Percentiles rank a stretch among this genome's conserved stretches.
phyloP scores from a whole-genome alignment of 495 filamentous ascomycete genomes.

The Talaromyces nanjingensis region DNA sequence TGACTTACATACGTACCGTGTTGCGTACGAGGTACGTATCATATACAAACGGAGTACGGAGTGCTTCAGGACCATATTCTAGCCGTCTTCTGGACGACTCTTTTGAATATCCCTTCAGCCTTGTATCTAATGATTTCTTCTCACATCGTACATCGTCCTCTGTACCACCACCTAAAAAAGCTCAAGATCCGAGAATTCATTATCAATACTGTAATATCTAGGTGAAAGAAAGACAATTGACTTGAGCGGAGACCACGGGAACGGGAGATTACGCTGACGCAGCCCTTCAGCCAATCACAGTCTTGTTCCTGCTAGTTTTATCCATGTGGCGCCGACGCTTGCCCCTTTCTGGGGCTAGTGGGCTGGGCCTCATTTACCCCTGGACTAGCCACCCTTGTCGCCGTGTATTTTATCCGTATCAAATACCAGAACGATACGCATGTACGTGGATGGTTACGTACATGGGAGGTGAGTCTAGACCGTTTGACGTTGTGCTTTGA shows the following conservation, averaged over 20 bases:
- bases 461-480: neutral
- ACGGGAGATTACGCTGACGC: neutral
- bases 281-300: neutral
- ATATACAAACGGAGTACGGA: no score
- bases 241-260: neutral
- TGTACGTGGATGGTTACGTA: neutral
- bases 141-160: no score
- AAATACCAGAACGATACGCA: neutral
- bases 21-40: neutral
- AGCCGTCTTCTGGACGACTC: neutral
- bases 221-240: neutral
- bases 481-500: no score
- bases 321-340: conserved; percentile 1
- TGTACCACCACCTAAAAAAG: neutral
- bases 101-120: neutral
- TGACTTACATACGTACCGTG: neutral
- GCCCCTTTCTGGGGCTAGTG: neutral
- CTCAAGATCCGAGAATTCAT: neutral
- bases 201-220: no score
- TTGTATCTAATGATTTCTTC: neutral
- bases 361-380: neutral
- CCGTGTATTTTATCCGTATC: neutral
- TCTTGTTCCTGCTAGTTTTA: neutral
- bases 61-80: no score
- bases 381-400: neutral